Evolutionary conservation across 208 protist species (phyloP).

Genomic region (Leishmania mexicana): DNA sequence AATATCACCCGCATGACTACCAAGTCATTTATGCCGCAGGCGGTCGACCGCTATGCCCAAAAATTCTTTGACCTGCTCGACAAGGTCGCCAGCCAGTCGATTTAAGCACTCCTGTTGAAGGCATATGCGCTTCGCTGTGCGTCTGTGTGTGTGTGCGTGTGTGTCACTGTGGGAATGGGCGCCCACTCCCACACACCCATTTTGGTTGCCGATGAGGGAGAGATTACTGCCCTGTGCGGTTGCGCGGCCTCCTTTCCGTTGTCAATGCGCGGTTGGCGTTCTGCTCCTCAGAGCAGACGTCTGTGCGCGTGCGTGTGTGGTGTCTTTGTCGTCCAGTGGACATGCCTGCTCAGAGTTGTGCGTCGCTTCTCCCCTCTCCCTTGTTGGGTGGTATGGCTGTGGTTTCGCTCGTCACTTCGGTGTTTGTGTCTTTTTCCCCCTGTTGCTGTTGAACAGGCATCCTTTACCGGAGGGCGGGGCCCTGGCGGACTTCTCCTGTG

Average conservation of each 20-base stretch:
- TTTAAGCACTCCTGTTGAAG: conserved; percentile 12
- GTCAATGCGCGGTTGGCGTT: background rate
- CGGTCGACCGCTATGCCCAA: conserved; percentile 58
- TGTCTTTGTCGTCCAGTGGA: background rate
- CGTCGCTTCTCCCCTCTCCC: background rate
- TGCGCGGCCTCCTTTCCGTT: background rate
- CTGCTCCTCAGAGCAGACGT: background rate
- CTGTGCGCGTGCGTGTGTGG: background rate
- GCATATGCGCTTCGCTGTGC: background rate
- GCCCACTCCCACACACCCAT: no score
- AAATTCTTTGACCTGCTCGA: conserved; percentile 70
- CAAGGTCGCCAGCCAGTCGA: conserved; percentile 34
- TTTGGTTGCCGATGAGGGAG: background rate
- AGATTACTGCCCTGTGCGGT: background rate
- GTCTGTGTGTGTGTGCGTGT: background rate
- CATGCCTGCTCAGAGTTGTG: background rate
- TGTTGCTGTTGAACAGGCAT: background rate
- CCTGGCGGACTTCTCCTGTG: background rate
- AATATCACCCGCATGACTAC: conserved; percentile 51
- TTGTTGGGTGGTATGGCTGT: background rate
- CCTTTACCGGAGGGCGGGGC: background rate
- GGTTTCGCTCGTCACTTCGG: background rate
- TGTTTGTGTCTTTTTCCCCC: background rate
- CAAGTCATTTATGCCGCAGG: conserved; percentile 44
- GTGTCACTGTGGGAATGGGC: background rate